A percentile compares a stretch with the other conserved stretches of the same genome.
Conservation (phyloP, 495 filamentous ascomycete species). For the Lasiosphaeria ovina region DNA sequence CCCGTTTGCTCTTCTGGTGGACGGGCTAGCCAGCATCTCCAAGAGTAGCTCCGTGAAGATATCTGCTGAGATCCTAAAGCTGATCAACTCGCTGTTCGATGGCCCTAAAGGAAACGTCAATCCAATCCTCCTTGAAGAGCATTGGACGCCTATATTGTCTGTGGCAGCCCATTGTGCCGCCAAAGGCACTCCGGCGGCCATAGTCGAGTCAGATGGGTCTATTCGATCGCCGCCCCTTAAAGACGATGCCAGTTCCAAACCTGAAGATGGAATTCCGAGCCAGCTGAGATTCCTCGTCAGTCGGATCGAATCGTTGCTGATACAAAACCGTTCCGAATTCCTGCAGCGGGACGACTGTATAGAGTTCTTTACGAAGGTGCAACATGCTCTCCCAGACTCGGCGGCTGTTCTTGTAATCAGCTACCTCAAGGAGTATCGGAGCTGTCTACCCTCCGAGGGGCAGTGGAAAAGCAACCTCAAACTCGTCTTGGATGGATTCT, state of each 20-base stretch:
- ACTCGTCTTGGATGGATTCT: conserved; percentile 62
- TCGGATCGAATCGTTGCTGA: conserved; percentile 44
- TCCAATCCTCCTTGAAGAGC: conserved; percentile 48
- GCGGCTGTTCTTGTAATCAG: conserved; percentile 57
- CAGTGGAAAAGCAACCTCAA: conserved; percentile 65
- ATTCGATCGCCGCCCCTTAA: conserved; percentile 11
- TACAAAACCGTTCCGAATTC: conserved; percentile 39
- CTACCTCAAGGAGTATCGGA: conserved; percentile 58
- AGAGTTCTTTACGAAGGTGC: conserved; percentile 64
- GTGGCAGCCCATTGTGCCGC: conserved; percentile 44
- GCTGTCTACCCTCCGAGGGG: conserved; percentile 68
- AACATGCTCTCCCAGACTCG: conserved; percentile 56
- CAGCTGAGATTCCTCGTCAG: conserved; percentile 37
- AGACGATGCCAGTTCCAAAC: conserved; percentile 17
- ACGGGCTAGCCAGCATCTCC: conserved; percentile 58
- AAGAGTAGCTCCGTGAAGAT: conserved; percentile 50
- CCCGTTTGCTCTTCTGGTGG: conserved; percentile 54
- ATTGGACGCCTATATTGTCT: conserved; percentile 52
- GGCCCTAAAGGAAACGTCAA: conserved; percentile 42
- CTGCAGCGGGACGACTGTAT: conserved; percentile 62
- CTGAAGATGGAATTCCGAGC: conserved; percentile 36
- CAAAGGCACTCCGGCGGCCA: conserved; percentile 31
- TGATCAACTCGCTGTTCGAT: conserved; percentile 51
- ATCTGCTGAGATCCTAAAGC: conserved; percentile 53
- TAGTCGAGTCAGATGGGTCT: conserved; percentile 11